A percentile compares a stretch with the other conserved stretches of the same genome.
Evolutionary conservation across 176 grass and related monocot species (phyloP).

Genomic region (Pontederia paniculata): DNA sequence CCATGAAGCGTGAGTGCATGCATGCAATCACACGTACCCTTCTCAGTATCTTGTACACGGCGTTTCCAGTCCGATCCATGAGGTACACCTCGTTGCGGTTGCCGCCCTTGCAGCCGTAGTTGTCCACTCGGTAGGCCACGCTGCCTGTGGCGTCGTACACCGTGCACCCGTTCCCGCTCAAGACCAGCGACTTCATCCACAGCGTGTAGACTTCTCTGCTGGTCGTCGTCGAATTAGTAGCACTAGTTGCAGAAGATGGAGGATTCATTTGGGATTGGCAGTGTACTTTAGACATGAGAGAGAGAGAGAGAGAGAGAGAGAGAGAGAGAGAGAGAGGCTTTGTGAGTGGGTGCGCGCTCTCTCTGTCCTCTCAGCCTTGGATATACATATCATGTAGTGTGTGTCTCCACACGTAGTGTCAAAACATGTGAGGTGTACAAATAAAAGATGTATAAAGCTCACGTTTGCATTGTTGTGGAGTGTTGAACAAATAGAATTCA

Average conservation of each 20-base stretch:
- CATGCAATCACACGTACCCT: conserved; percentile 25
- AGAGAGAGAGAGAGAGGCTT: too few species aligned
- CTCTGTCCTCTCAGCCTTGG: too few species aligned
- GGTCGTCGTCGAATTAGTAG: conserved; percentile 18
- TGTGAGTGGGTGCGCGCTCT: too few species aligned
- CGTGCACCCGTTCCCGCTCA: conserved; percentile 59
- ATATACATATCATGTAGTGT: too few species aligned
- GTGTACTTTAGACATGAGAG: too few species aligned
- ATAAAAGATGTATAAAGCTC: too few species aligned
- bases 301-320: too few species aligned
- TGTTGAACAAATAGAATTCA: too few species aligned
- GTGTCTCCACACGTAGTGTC: too few species aligned
- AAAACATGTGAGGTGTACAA: too few species aligned
- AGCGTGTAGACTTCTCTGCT: conserved; percentile 58
- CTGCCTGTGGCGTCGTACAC: conserved; percentile 48
- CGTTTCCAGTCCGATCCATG: conserved; percentile 58
- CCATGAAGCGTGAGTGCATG: not conserved
- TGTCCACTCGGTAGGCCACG: conserved; percentile 74
- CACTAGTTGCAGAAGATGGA: conserved; percentile 5
- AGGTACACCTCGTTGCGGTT: conserved; percentile 36
- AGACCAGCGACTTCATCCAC: conserved; percentile 86
- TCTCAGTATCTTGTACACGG: conserved; percentile 33
- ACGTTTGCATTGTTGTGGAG: too few species aligned
- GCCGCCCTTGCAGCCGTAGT: conserved; percentile 47
- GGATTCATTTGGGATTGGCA: too few species aligned